phyloP scores from a whole-genome alignment of 1,139 yeast genomes.

The Diutina pseudorugosa region DNA sequence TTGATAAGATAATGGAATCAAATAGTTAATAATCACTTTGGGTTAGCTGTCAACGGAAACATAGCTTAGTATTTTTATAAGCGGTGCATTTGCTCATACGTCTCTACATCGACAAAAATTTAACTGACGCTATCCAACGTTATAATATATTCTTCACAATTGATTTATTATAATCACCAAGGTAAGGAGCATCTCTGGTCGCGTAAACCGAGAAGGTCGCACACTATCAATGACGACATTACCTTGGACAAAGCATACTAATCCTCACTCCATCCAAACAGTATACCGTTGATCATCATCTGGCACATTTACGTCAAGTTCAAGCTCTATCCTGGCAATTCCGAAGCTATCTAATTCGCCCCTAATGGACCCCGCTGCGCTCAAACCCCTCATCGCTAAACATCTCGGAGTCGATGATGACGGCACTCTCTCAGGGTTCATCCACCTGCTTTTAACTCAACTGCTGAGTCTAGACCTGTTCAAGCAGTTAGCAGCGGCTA shows the following conservation, averaged over 20 bases:
- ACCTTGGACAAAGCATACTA: background rate
- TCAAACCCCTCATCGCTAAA: background rate
- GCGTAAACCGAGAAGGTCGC: background rate
- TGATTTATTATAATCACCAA: background rate
- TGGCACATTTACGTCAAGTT: background rate
- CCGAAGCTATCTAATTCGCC: background rate
- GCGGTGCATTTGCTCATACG: too few relatives aligned
- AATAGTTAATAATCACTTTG: too few relatives aligned
- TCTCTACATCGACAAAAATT: too few relatives aligned
- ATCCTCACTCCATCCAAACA: background rate
- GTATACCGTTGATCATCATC: background rate
- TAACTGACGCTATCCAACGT: too few relatives aligned
- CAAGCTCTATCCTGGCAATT: background rate
- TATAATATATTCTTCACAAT: too few relatives aligned
- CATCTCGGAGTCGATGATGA: constrained; percentile 1
- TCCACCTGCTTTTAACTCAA: background rate
- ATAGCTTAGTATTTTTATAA: too few relatives aligned
- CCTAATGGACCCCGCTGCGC: background rate
- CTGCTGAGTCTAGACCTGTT: constrained; percentile 19
- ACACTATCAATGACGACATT: background rate
- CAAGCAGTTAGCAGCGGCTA: constrained; percentile 28
- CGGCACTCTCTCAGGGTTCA: background rate
- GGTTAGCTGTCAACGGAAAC: too few relatives aligned
- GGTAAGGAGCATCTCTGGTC: background rate
- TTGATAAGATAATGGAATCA: too few relatives aligned